Evolutionary conservation across 208 protist species (phyloP).

Genomic region (Angomonas deanei): DNA sequence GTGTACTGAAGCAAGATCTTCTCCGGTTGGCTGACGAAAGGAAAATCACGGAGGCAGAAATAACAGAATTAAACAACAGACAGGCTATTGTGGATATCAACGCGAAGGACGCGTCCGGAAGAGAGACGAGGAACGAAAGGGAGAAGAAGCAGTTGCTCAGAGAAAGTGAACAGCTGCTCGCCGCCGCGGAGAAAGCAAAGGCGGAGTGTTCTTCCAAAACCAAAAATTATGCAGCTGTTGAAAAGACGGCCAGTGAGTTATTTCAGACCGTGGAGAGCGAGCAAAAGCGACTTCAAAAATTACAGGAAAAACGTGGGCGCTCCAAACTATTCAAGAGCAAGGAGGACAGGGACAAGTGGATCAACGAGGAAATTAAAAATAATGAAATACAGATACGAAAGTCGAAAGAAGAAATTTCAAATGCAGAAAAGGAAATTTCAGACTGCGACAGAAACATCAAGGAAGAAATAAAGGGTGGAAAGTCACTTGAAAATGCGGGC

Average conservation of each 20-base stretch:
- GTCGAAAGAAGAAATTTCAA: slow-evolving; percentile 41
- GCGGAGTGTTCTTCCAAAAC: slow-evolving; percentile 33
- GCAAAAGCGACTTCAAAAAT: slow-evolving; percentile 51
- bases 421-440: slow-evolving; percentile 34
- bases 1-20: slow-evolving; percentile 33
- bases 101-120: slow-evolving; percentile 38
- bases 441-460: slow-evolving; percentile 32
- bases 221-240: slow-evolving; percentile 18
- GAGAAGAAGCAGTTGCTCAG: slow-evolving; percentile 47
- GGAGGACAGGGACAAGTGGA: slow-evolving; percentile 84
- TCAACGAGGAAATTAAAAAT: slow-evolving; percentile 76
- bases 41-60: slow-evolving; percentile 51
- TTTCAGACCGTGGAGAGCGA: slow-evolving; percentile 29
- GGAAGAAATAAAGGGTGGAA: slow-evolving; percentile 10
- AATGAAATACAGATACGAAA: slow-evolving; percentile 47
- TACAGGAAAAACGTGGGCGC: slow-evolving; percentile 88
- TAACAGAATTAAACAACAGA: slow-evolving; percentile 34
- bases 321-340: slow-evolving; percentile 89
- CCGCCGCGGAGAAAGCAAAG: slow-evolving; percentile 21
- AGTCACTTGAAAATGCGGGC: background rate
- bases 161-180: slow-evolving; percentile 46
- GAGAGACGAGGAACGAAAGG: slow-evolving; percentile 27
- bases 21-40: slow-evolving; percentile 48
- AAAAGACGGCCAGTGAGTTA: slow-evolving; percentile 28
- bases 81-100: slow-evolving; percentile 68